Conservation (phyloP, 202 grass and related monocot species). For the Digitaria exilis region DNA sequence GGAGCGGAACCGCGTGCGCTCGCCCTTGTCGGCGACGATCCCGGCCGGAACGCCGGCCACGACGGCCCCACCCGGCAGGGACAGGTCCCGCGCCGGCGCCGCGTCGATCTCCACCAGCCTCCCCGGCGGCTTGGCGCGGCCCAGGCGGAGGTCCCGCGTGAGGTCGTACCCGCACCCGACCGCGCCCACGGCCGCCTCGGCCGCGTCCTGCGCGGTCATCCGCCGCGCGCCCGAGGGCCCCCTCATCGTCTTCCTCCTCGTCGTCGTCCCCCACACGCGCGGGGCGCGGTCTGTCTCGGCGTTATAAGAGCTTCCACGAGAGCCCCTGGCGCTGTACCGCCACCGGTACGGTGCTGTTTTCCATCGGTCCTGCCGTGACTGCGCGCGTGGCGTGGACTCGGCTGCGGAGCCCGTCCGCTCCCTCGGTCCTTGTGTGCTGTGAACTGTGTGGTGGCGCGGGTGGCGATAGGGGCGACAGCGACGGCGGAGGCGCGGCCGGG, state of each 20-base stretch:
- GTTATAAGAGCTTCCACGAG: background rate
- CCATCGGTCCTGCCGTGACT: background rate
- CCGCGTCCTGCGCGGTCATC: constrained; percentile 60
- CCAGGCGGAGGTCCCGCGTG: constrained; percentile 50
- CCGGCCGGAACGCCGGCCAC: constrained; percentile 50
- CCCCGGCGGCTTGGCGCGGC: constrained; percentile 43
- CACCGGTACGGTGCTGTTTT: background rate
- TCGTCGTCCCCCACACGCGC: background rate
- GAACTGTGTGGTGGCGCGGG: background rate
- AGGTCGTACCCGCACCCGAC: constrained; percentile 83
- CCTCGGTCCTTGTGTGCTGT: background rate
- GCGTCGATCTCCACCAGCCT: constrained; percentile 50
- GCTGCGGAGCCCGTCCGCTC: background rate
- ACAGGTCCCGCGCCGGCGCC: constrained; percentile 40
- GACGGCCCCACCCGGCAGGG: constrained; percentile 58
- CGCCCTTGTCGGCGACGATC: constrained; percentile 79
- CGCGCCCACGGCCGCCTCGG: constrained; percentile 67
- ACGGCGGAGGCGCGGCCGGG: constrained; percentile 29
- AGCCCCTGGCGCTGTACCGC: background rate
- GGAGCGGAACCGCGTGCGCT: constrained; percentile 69
- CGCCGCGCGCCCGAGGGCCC: background rate
- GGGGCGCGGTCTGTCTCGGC: background rate
- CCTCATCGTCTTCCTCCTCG: background rate
- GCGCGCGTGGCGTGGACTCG: constrained; percentile 1
- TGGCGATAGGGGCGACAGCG: constrained; percentile 2